Conservation (phyloP, 2,329 filamentous ascomycete species). For the Phaeophleospora eucalypticola region DNA sequence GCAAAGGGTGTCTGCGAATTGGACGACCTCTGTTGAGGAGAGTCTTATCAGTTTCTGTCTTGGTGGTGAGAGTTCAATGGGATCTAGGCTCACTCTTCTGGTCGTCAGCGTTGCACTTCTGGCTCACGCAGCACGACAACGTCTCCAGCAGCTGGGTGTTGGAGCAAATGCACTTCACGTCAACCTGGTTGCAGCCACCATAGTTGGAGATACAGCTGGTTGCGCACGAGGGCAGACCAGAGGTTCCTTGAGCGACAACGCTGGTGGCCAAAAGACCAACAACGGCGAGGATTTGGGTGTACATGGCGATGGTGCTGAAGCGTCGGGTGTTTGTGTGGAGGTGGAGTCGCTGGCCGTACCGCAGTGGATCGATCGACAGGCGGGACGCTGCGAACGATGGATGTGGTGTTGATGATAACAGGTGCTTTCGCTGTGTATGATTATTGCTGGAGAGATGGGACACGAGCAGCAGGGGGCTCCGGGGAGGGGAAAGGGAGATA, state of each 20-base stretch:
- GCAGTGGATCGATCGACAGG: not conserved
- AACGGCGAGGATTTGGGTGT: constrained; percentile 11
- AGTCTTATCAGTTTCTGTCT: too few species aligned
- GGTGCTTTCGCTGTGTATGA: too few species aligned
- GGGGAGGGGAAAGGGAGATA: too few species aligned
- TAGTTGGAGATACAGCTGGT: constrained; percentile 36
- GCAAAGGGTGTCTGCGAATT: constrained; percentile 41
- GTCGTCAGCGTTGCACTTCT: constrained; percentile 32
- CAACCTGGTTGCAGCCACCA: constrained; percentile 36
- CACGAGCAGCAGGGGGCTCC: too few species aligned
- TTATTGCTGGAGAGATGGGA: too few species aligned
- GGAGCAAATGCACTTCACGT: constrained; percentile 42
- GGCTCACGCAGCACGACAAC: constrained; percentile 41
- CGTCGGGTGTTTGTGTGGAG: not conserved
- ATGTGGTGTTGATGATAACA: too few species aligned
- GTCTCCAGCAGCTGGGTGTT: constrained; percentile 34
- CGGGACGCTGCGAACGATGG: not conserved
- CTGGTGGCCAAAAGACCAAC: constrained; percentile 19
- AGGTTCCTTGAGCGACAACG: constrained; percentile 15
- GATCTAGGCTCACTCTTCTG: constrained; percentile 30
- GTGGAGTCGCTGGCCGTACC: not conserved
- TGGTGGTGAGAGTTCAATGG: not conserved
- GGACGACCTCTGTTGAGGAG: constrained; percentile 41
- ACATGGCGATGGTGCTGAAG: constrained; percentile 23
- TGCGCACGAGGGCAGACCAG: constrained; percentile 31